Conservation (phyloP, 2,329 filamentous ascomycete species). For the Neocucurbitaria cava region DNA sequence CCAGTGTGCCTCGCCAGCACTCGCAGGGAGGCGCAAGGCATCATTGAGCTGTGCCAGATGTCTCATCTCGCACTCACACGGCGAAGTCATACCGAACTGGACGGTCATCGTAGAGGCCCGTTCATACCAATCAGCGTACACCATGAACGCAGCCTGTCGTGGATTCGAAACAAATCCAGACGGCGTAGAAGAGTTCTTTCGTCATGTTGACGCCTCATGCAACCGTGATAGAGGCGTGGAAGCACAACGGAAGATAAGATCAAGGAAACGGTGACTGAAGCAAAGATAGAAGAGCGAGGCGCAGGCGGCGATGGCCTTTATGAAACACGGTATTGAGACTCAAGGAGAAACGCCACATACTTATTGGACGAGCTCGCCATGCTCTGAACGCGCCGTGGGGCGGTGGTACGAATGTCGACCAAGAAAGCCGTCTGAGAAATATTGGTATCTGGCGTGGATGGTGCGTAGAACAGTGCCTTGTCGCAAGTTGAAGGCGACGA, state of each 20-base stretch:
- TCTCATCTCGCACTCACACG: slow-evolving; percentile 2
- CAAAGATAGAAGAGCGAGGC: slow-evolving; percentile 1
- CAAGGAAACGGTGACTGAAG: background rate
- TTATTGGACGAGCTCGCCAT: slow-evolving; percentile 3
- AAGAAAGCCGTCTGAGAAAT: slow-evolving; percentile 1
- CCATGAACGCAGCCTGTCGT: slow-evolving; percentile 1
- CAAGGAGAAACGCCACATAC: slow-evolving; percentile 1
- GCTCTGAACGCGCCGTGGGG: slow-evolving; percentile 1
- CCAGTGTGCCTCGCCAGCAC: slow-evolving; percentile 1
- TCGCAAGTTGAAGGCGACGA: background rate
- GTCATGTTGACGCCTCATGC: background rate
- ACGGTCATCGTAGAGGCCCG: background rate
- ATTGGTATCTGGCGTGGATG: background rate
- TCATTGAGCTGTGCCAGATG: slow-evolving; percentile 2
- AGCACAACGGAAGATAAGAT: background rate
- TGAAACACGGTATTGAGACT: slow-evolving; percentile 2
- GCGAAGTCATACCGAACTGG: slow-evolving; percentile 1
- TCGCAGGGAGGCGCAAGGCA: slow-evolving; percentile 2
- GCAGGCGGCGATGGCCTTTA: background rate
- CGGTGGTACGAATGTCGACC: background rate
- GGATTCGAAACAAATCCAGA: slow-evolving; percentile 2
- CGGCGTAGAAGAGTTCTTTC: slow-evolving; percentile 2
- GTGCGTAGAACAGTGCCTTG: background rate
- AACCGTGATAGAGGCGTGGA: slow-evolving; percentile 2
- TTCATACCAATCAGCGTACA: slow-evolving; percentile 3